A percentile compares a stretch with the other conserved stretches of the same genome.
Evolutionary conservation across 306 rosid species (phyloP).

Genomic region (Senna siamea): DNA sequence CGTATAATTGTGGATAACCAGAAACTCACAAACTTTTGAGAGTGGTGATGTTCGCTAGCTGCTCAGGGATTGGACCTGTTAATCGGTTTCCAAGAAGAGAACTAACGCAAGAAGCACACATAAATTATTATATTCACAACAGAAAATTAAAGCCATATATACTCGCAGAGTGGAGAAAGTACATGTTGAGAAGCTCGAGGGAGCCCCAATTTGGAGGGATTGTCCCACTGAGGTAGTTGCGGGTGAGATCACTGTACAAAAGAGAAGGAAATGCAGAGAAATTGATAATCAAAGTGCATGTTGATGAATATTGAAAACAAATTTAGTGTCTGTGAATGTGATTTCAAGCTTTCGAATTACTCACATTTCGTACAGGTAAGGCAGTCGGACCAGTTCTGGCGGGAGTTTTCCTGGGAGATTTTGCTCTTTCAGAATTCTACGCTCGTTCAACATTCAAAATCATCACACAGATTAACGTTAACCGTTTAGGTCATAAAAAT

Average conservation of each 20-base stretch:
- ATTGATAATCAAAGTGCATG: too few relatives aligned
- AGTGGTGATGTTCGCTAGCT: conserved; percentile 52
- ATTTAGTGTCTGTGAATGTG: too few relatives aligned
- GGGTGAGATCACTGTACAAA: conserved; percentile 45
- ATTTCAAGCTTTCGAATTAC: too few relatives aligned
- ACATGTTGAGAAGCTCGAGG: conserved; percentile 32
- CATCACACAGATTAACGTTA: too few relatives aligned
- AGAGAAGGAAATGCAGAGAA: background rate
- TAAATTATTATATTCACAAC: too few relatives aligned
- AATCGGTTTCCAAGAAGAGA: conserved; percentile 54
- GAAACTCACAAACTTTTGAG: conserved; percentile 55
- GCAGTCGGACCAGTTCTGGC: conserved; percentile 38
- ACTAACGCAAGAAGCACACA: conserved; percentile 31
- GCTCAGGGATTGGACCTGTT: conserved; percentile 57
- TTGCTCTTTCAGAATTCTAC: conserved; percentile 45
- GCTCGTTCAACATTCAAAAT: background rate
- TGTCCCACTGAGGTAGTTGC: conserved; percentile 55
- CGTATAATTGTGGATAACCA: too few relatives aligned
- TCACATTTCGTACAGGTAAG: conserved; percentile 51
- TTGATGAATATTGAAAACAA: too few relatives aligned
- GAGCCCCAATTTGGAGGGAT: conserved; percentile 58
- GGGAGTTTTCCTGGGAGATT: conserved; percentile 56
- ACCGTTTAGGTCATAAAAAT: too few relatives aligned
- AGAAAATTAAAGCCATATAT: too few relatives aligned
- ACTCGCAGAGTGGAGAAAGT: too few relatives aligned